Conservation (phyloP, 2,329 filamentous ascomycete genomes). For the Talaromyces pinophilus region DNA sequence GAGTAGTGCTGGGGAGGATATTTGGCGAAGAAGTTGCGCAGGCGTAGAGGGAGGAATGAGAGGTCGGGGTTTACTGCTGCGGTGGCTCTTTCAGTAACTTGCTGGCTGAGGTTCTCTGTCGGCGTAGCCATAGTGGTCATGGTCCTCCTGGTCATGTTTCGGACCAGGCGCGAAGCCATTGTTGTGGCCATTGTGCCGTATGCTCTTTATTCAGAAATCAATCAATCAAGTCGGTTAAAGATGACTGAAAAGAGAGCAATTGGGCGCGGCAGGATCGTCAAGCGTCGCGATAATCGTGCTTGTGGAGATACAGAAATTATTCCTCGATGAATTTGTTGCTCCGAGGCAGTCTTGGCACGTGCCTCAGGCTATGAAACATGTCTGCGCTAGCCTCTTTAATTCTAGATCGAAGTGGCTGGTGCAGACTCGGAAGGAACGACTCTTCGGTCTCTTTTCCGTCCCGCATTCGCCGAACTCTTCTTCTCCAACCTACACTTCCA, state of each 20-base stretch:
- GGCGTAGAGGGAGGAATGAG: conserved; percentile 65
- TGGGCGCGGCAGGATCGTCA: neutral
- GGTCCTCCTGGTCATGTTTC: conserved; percentile 11
- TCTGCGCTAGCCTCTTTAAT: neutral
- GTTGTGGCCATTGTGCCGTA: conserved; percentile 12
- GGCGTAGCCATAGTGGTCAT: conserved; percentile 10
- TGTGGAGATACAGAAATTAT: conserved; percentile 4
- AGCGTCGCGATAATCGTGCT: neutral
- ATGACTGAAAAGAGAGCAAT: neutral
- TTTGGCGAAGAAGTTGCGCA: conserved; percentile 83
- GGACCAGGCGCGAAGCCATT: conserved; percentile 9
- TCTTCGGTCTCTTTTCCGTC: conserved; percentile 7
- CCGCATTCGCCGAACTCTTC: conserved; percentile 4
- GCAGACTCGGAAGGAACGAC: conserved; percentile 4
- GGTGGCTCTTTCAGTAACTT: neutral
- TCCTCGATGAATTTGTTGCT: conserved; percentile 3
- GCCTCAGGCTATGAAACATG: neutral
- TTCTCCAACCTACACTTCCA: neutral
- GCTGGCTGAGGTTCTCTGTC: neutral
- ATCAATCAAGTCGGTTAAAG: neutral
- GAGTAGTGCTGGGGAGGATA: conserved; percentile 70
- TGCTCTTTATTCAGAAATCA: neutral
- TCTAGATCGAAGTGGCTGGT: neutral
- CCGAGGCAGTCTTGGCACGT: neutral
- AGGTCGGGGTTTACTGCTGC: conserved; percentile 18